These are phyloP conservation scores for Trichoderma semiorbis DNA, from an alignment of 2,329 filamentous ascomycete species.

Conservation along the genomic window DNA sequence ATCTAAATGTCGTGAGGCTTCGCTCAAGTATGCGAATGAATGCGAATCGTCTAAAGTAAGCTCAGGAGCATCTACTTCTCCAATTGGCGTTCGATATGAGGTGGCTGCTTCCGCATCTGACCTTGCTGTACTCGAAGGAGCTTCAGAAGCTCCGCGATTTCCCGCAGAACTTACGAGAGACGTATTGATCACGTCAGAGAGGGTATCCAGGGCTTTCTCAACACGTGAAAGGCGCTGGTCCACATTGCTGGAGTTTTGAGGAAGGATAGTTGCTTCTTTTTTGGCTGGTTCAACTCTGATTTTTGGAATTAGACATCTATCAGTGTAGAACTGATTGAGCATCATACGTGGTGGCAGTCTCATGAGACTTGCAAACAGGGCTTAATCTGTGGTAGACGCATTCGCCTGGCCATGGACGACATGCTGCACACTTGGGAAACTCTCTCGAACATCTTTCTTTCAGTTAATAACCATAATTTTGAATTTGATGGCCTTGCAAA, in stretches of 20 bases:
- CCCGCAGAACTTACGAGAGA: not conserved
- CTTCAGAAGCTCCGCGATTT: not conserved
- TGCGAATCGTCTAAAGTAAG: not conserved
- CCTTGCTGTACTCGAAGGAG: not conserved
- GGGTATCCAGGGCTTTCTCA: not conserved
- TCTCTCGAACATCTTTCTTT: not conserved
- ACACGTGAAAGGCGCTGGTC: not conserved
- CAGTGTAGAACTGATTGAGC: not conserved
- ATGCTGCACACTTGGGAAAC: not conserved
- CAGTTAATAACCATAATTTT: not conserved
- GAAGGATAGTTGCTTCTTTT: not conserved
- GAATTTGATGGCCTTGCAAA: not conserved
- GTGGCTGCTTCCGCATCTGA: not conserved
- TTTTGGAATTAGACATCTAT: not conserved
- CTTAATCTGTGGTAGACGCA: not conserved
- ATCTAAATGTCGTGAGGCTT: not conserved
- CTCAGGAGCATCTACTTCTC: not conserved
- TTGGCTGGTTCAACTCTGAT: not conserved
- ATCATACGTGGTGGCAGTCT: not conserved
- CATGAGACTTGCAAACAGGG: not conserved
- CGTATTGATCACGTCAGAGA: not conserved
- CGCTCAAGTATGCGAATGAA: not conserved
- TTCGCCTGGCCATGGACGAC: conserved; percentile 4
- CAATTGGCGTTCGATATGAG: not conserved
- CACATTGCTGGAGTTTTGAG: not conserved